Conservation (phyloP, 257 asterid genomes). For the Mentha longifolia region DNA sequence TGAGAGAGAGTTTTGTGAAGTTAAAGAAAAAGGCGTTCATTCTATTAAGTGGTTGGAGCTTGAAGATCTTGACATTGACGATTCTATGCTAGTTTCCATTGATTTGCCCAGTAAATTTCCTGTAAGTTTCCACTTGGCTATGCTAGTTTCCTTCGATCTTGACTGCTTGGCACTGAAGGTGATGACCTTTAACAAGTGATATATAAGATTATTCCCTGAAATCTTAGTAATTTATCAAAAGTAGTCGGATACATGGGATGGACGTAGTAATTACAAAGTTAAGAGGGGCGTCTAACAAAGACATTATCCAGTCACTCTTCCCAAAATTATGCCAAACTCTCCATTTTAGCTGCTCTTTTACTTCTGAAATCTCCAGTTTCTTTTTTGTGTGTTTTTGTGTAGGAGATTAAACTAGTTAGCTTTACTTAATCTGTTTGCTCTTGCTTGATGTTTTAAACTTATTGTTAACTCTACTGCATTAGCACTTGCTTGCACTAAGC, state of each 20-base stretch:
- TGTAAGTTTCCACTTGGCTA: conserved; percentile 43
- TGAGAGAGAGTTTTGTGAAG: conserved; percentile 63
- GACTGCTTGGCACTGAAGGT: not conserved
- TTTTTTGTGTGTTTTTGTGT: too few species aligned
- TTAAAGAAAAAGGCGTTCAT: conserved; percentile 52
- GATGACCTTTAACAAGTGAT: too few species aligned
- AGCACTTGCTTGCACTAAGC: conserved; percentile 84
- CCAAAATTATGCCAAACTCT: not conserved
- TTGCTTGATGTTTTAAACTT: conserved; percentile 19
- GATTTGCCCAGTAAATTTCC: conserved; percentile 89
- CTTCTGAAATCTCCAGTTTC: not conserved
- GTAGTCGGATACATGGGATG: not conserved
- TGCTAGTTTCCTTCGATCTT: too few species aligned
- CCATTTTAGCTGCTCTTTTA: conserved; percentile 5
- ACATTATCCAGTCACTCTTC: too few species aligned
- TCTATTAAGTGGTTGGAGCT: conserved; percentile 91
- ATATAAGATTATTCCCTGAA: not conserved
- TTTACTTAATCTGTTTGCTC: conserved; percentile 8
- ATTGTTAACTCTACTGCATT: conserved; percentile 33
- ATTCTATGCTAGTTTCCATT: conserved; percentile 63
- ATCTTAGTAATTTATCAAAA: not conserved
- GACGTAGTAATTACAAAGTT: not conserved
- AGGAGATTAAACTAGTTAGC: conserved; percentile 10
- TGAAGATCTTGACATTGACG: conserved; percentile 84
- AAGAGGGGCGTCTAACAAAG: not conserved